Evolutionary conservation across 495 filamentous ascomycete species (phyloP).

Genomic region (Astrocystis sublimbata): DNA sequence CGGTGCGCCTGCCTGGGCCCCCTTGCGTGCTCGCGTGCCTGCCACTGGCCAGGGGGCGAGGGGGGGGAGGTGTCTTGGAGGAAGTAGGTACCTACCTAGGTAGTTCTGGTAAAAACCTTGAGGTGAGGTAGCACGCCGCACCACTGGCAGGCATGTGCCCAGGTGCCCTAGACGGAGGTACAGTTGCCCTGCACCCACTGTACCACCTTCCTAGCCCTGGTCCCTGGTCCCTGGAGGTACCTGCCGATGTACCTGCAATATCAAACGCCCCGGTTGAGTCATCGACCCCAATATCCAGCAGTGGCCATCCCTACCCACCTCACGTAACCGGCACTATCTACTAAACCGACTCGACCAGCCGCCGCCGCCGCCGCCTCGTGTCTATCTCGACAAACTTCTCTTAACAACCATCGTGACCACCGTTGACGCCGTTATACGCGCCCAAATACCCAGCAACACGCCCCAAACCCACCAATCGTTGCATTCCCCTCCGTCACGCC

Average conservation of each 20-base stretch:
- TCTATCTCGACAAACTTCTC: slow-evolving; percentile 24
- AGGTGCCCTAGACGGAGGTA: too few relatives aligned
- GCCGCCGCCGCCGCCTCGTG: too few relatives aligned
- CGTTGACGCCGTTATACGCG: slow-evolving; percentile 14
- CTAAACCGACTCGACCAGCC: slow-evolving; percentile 18
- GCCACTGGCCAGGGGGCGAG: too few relatives aligned
- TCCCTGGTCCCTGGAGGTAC: background rate
- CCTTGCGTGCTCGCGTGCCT: too few relatives aligned
- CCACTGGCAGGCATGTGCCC: too few relatives aligned
- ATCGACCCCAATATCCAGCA: slow-evolving; percentile 2
- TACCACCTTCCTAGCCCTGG: too few relatives aligned
- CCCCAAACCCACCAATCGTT: slow-evolving; percentile 22
- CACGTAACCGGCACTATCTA: slow-evolving; percentile 22
- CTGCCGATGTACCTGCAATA: background rate
- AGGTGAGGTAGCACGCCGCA: too few relatives aligned
- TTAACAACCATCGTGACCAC: slow-evolving; percentile 21
- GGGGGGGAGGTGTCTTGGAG: too few relatives aligned
- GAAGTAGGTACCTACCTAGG: too few relatives aligned
- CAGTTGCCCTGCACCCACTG: too few relatives aligned
- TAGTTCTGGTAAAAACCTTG: too few relatives aligned
- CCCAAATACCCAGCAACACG: slow-evolving; percentile 15
- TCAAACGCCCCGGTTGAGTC: slow-evolving; percentile 22
- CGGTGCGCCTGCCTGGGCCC: too few relatives aligned
- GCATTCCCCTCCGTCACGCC: slow-evolving; percentile 15
- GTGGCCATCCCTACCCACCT: slow-evolving; percentile 1